Base-by-base conservation (phyloP, 768 basidiomycete genomes). In the Boletus vinaceobasis region DNA sequence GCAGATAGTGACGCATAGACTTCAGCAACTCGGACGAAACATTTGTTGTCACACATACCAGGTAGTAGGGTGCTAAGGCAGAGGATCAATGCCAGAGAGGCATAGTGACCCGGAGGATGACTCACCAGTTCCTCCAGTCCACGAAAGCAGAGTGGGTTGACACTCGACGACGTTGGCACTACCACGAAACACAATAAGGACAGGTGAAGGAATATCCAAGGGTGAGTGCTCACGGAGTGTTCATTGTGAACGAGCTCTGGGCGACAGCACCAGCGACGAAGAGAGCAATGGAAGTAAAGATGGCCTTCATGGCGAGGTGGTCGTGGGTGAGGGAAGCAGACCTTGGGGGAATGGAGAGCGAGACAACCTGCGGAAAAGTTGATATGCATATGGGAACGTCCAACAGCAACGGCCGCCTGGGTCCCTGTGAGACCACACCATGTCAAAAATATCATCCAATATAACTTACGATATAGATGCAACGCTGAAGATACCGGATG, bases 191-290 rank as follows among this genome's bases (percentile, higher is more conserved):
- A 43, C 21, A 52, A 57, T 57, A 13, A 62, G 47, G 44, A 37
- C 26, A 9, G 5, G 39, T 14, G 19, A 36, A 7, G 17, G 14
- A 1, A 47, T 3, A 37, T 35, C 26, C 26, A 36, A 14, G 17
- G 10, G 27, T 7, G 23, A 23, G 23, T 33, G 78, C 87, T 65
- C 60, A 90, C 88, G 89, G 89, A 37, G 89, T 92, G 67, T 87
- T 85, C 66, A 90, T 74, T 1, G 60, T 72, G 60, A 84, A n/a
- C 47, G 42, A 64, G 65, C 79, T 80, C 63, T 83, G 82, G 17
- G 79, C 84, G 26, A 75, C 39, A 46, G 69, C 82, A 32, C 69
- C 69, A 48, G 70, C 67, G 43, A 71, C 74, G 59, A 78, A 66
- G 60, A 82, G 69, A 40, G 71, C 72, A 61, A 81, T 52, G 50